These are phyloP conservation scores for Rhexocercosporidium sp. DNA, from an alignment of 2,329 filamentous ascomycete species.

Conservation along the genomic window DNA sequence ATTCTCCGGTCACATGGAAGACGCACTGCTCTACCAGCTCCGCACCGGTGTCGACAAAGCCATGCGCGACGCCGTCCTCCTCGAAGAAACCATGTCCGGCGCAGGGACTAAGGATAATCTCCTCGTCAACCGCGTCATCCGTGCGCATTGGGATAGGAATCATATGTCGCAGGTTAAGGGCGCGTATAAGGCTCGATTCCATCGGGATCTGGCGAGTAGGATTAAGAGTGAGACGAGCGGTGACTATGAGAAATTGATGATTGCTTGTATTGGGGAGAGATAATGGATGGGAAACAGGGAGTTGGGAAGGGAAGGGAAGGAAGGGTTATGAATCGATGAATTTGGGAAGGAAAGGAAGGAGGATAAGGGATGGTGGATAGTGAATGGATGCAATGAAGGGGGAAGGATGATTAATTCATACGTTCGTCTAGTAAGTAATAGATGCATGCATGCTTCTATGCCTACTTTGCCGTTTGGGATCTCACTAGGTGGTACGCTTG, in stretches of 20 bases:
- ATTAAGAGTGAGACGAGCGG: slow-evolving; percentile 86
- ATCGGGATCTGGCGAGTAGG: slow-evolving; percentile 67
- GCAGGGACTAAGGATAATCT: slow-evolving; percentile 85
- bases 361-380: too few species aligned
- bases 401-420: too few species aligned
- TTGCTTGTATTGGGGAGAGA: slow-evolving; percentile 53
- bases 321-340: too few species aligned
- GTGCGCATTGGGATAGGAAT: slow-evolving; percentile 80
- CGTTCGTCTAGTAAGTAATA: too few species aligned
- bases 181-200: slow-evolving; percentile 76
- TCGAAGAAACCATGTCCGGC: slow-evolving; percentile 90
- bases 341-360: too few species aligned
- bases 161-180: slow-evolving; percentile 78
- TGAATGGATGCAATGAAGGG: too few species aligned
- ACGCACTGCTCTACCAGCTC: slow-evolving; percentile 82
- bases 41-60: slow-evolving; percentile 78
- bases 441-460: too few species aligned
- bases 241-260: slow-evolving; percentile 78
- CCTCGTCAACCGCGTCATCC: slow-evolving; percentile 77
- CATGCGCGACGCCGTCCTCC: slow-evolving; percentile 77
- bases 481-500: too few species aligned
- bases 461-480: too few species aligned
- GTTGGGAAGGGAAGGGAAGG: too few species aligned
- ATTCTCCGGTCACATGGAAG: slow-evolving; percentile 92
- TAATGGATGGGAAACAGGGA: too few species aligned